Evolutionary conservation across 2,329 filamentous ascomycete genomes (phyloP), one percentile per base, ranked within the genome.

Genomic region (Davidsoniella virescens): DNA sequence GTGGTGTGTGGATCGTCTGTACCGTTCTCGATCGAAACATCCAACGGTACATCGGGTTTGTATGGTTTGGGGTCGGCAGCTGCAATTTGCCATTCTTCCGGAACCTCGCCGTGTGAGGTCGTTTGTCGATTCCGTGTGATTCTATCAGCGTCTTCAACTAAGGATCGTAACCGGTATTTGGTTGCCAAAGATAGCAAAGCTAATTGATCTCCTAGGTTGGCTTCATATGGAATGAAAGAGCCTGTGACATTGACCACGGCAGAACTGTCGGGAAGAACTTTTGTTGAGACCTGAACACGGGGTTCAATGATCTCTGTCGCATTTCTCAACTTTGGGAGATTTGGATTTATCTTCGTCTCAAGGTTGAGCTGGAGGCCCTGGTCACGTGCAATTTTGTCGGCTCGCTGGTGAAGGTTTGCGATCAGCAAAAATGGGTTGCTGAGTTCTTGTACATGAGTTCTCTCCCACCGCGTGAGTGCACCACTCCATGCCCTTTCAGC

Each of bases 101-200:
- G 84, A 5, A 94, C 70, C 29, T 80, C 68, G 1, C 88, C 90
- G 62, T 94, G 83, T 2, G 87, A 85, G 17, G 82, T 84, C 54
- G 74, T 78, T 60, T 85, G 82, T 49, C 90, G 78, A 53, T 77
- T 83, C 53, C 73, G 72, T 2, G 86, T 76, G 43, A 94, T 66
- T 8, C 73, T 72, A 50, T 80, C 76, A 9, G 86, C 80, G 58
- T 94, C 87, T 59, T 88, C 83, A 3, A 95, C 61, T 26, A 95
- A 65, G 10, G 79, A 76, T 49, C 84, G 74, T 37, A 95, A 58
- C 25, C 87, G 76, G 57, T 93, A 83, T 60, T 90, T 86, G 8
- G 86, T 80, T 16, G 85, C 84, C 51, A 95, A 73, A 5, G 87
- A 92, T 52, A 95, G 63, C 14, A 95, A 70, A 23, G 85, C 83